Evolutionary conservation across 805 yeast genomes (phyloP).

Genomic region (Barnettozyma sp.): DNA sequence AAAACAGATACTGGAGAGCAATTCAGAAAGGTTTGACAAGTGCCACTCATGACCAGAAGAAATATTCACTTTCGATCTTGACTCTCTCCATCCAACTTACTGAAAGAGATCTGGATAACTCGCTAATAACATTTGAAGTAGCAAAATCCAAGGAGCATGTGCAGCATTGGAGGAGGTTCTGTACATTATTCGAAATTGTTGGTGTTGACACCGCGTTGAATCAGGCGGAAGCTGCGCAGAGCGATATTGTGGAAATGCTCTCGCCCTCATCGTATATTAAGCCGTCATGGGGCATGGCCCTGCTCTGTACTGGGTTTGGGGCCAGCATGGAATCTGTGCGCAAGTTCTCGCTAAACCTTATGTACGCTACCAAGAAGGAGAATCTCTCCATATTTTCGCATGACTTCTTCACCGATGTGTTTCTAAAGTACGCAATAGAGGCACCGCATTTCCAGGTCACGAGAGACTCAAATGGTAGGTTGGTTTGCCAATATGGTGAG

Average conservation of each 20-base stretch:
- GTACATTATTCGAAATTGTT: slow-evolving; percentile 70
- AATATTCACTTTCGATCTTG: slow-evolving; percentile 58
- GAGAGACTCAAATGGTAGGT: slow-evolving; percentile 23
- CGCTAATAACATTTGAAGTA: slow-evolving; percentile 16
- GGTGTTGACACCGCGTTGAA: slow-evolving; percentile 83
- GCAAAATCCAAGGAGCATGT: slow-evolving; percentile 25
- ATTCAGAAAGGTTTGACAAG: slow-evolving; percentile 53
- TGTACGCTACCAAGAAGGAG: slow-evolving; percentile 44
- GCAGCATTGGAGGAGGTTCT: slow-evolving; percentile 62
- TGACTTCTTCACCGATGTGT: slow-evolving; percentile 35
- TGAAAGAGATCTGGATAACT: slow-evolving; percentile 26
- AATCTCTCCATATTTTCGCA: slow-evolving; percentile 42
- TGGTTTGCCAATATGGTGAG: slow-evolving; percentile 53
- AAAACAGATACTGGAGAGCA: slow-evolving; percentile 45
- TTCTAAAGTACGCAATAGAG: slow-evolving; percentile 54
- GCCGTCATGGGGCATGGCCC: slow-evolving; percentile 63
- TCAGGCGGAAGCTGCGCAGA: slow-evolving; percentile 72
- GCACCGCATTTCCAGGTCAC: slow-evolving; percentile 54
- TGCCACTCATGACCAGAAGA: slow-evolving; percentile 57
- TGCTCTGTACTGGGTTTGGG: slow-evolving; percentile 69
- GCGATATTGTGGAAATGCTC: slow-evolving; percentile 52
- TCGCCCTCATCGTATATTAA: slow-evolving; percentile 45
- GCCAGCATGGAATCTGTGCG: slow-evolving; percentile 76
- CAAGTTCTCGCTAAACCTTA: slow-evolving; percentile 48
- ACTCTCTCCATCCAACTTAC: slow-evolving; percentile 51